These are phyloP conservation scores for Byssothecium circinans DNA, from an alignment of 2,329 filamentous ascomycete species.

Conservation along the genomic window DNA sequence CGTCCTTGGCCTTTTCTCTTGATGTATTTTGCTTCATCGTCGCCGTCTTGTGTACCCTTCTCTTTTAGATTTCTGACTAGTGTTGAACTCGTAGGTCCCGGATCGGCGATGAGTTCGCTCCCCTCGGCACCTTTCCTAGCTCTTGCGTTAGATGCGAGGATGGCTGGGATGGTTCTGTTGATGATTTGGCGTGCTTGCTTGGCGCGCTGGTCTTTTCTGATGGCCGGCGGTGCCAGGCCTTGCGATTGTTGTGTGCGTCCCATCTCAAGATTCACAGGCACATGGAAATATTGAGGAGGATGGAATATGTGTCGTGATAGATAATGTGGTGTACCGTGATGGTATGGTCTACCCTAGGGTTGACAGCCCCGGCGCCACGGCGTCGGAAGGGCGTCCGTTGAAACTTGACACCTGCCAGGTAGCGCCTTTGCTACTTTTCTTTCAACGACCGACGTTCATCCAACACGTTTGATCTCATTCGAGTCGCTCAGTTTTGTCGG, in stretches of 20 bases:
- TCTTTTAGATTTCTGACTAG: background rate
- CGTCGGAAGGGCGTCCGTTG: too few relatives aligned
- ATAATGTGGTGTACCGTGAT: too few relatives aligned
- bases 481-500: too few relatives aligned
- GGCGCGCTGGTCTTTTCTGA: slow-evolving; percentile 47
- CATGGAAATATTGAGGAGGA: background rate
- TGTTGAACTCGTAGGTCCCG: slow-evolving; percentile 15
- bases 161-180: slow-evolving; percentile 61
- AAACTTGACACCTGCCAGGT: too few relatives aligned
- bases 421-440: too few relatives aligned
- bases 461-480: too few relatives aligned
- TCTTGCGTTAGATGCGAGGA: slow-evolving; percentile 57
- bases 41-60: slow-evolving; percentile 3
- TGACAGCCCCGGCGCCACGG: too few relatives aligned
- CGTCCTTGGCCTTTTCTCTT: slow-evolving; percentile 40
- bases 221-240: slow-evolving; percentile 40
- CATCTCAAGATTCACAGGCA: slow-evolving; percentile 23
- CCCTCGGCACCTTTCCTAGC: slow-evolving; percentile 58
- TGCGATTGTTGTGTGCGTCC: slow-evolving; percentile 42
- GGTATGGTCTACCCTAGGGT: too few relatives aligned
- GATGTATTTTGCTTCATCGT: slow-evolving; percentile 23
- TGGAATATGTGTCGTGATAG: too few relatives aligned
- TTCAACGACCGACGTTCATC: too few relatives aligned
- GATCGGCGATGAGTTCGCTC: slow-evolving; percentile 54
- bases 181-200: slow-evolving; percentile 61